A percentile compares a stretch with the other conserved stretches of the same genome.
Evolutionary conservation across 495 filamentous ascomycete species (phyloP).

Genomic region (Neurospora sp.): DNA sequence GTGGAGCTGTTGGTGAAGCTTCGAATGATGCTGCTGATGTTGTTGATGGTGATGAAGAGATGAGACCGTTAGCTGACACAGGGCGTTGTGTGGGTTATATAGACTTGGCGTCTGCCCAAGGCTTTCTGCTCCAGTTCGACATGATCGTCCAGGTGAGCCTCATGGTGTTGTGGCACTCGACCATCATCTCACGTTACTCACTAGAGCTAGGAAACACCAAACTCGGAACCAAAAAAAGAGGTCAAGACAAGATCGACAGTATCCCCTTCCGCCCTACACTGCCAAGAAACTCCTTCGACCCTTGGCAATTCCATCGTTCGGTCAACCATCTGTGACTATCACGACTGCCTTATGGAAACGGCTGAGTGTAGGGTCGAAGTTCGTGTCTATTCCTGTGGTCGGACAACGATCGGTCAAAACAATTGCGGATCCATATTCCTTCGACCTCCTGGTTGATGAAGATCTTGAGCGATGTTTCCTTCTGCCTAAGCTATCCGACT

Average conservation of each 20-base stretch:
- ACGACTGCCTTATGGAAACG: background rate
- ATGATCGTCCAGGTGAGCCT: background rate
- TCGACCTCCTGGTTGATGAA: background rate
- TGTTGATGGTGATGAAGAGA: background rate
- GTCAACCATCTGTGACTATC: background rate
- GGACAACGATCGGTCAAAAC: background rate
- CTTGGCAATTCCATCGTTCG: background rate
- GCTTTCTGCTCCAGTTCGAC: background rate
- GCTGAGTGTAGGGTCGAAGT: background rate
- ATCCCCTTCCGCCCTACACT: background rate
- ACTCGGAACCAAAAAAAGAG: background rate
- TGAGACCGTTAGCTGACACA: background rate
- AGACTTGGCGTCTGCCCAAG: background rate
- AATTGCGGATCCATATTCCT: background rate
- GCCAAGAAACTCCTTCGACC: background rate
- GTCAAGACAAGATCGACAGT: background rate
- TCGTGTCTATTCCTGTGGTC: background rate
- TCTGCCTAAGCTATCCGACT: background rate
- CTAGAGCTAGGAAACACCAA: background rate
- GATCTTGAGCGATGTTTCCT: background rate
- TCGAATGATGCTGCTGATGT: background rate
- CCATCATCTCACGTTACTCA: background rate
- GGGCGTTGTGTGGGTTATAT: background rate
- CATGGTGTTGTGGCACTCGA: background rate
- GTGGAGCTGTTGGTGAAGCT: background rate